phyloP scores from a whole-genome alignment of 805 yeast species.

The Myxozyma sirexii region DNA sequence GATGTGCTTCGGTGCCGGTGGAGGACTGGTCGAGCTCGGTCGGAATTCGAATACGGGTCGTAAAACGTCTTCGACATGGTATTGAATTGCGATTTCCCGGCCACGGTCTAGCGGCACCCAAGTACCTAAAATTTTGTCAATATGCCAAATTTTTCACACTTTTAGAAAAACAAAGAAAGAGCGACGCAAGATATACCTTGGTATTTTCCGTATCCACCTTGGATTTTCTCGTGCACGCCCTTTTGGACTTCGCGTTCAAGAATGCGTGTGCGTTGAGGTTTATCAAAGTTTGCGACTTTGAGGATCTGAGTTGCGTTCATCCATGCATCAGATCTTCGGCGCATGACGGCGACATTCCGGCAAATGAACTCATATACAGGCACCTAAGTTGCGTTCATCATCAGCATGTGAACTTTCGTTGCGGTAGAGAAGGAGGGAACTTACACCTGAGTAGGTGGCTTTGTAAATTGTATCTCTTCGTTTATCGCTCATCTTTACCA shows the following conservation, averaged over 20 bases:
- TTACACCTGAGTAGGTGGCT: slow-evolving; percentile 50
- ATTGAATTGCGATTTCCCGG: slow-evolving; percentile 62
- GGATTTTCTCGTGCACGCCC: slow-evolving; percentile 88
- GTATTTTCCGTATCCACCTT: slow-evolving; percentile 95
- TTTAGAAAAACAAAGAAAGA: not conserved
- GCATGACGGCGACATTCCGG: slow-evolving; percentile 78
- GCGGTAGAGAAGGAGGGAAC: not conserved
- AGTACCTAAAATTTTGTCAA: slow-evolving; percentile 55
- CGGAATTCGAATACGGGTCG: slow-evolving; percentile 66
- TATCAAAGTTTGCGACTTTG: slow-evolving; percentile 91
- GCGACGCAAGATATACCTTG: slow-evolving; percentile 59
- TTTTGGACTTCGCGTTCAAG: slow-evolving; percentile 91
- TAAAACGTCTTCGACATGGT: slow-evolving; percentile 63
- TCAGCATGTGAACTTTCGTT: not conserved
- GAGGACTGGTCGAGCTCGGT: slow-evolving; percentile 61
- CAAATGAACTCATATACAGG: slow-evolving; percentile 58
- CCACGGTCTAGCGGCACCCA: slow-evolving; percentile 91
- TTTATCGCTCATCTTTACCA: slow-evolving; percentile 22
- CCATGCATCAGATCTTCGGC: slow-evolving; percentile 91
- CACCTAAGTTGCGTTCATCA: slow-evolving; percentile 37
- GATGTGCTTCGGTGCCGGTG: slow-evolving; percentile 59
- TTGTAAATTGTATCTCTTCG: slow-evolving; percentile 41
- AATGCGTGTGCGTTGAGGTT: slow-evolving; percentile 89
- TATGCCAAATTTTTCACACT: not conserved
- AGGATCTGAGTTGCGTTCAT: slow-evolving; percentile 95